Evolutionary conservation across 2,329 filamentous ascomycete species (phyloP).

Genomic region (Pseudofabraea citricarpa): DNA sequence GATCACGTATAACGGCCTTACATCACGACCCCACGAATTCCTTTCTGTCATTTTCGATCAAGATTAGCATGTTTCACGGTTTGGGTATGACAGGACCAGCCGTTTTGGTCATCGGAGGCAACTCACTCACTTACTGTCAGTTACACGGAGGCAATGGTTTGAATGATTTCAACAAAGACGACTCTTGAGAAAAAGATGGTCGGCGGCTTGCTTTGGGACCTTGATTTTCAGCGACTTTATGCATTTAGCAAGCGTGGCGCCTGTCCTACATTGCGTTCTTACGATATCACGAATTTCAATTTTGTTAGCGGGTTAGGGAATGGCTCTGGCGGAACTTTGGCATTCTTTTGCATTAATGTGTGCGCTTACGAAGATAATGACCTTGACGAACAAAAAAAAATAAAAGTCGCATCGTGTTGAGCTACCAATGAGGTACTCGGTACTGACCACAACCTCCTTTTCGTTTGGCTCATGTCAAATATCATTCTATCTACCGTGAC

Average conservation of each 20-base stretch:
- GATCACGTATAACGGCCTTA: constrained; percentile 5
- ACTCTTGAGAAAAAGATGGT: constrained; percentile 3
- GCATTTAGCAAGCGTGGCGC: constrained; percentile 28
- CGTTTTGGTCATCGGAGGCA: constrained; percentile 25
- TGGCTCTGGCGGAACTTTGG: neutral
- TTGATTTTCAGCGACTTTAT: constrained; percentile 11
- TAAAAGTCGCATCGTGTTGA: no score
- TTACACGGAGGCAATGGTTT: no score
- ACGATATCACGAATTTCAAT: constrained; percentile 13
- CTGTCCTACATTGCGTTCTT: constrained; percentile 12
- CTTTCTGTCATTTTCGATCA: constrained; percentile 10
- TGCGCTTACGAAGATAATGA: neutral
- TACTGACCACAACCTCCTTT: no score
- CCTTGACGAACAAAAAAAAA: neutral
- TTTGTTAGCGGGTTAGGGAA: constrained; percentile 7
- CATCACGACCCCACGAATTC: constrained; percentile 14
- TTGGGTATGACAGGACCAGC: constrained; percentile 26
- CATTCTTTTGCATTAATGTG: neutral
- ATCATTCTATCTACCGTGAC: no score
- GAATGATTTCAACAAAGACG: no score
- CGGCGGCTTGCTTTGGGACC: constrained; percentile 13
- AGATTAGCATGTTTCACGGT: constrained; percentile 19
- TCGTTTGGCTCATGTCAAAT: no score
- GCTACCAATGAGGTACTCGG: no score
- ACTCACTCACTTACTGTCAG: constrained; percentile 24